Conservation (phyloP, 2,329 filamentous ascomycete species). For the Aspergillus sclerotialis region DNA sequence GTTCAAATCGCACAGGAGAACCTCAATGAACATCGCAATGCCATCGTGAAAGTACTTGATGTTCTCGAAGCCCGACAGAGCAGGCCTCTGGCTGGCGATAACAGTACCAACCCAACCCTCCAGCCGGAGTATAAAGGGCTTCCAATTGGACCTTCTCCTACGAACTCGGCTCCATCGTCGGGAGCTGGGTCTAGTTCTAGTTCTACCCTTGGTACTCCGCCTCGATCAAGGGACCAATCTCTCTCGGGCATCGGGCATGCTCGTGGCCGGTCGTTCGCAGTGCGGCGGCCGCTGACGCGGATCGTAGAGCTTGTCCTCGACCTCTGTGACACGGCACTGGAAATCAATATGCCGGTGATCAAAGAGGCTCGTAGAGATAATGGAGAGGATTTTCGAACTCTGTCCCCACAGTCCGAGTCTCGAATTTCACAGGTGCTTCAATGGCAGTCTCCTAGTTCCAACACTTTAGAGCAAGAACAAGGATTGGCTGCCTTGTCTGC, state of each 20-base stretch:
- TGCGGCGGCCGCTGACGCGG: slow-evolving; percentile 79
- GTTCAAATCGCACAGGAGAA: slow-evolving; percentile 93
- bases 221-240: slow-evolving; percentile 63
- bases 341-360: slow-evolving; percentile 89
- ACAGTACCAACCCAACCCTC: slow-evolving; percentile 44
- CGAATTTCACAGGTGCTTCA: slow-evolving; percentile 89
- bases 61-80: slow-evolving; percentile 64
- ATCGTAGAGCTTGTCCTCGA: slow-evolving; percentile 94
- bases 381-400: slow-evolving; percentile 73
- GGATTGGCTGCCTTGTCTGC: slow-evolving; percentile 80
- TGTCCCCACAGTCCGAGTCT: slow-evolving; percentile 93
- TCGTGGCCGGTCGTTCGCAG: slow-evolving; percentile 80
- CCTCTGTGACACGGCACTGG: slow-evolving; percentile 88
- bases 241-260: slow-evolving; percentile 65
- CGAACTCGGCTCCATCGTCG: slow-evolving; percentile 62
- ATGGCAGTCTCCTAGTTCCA: slow-evolving; percentile 91
- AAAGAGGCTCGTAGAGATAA: slow-evolving; percentile 67
- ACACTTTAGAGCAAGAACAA: slow-evolving; percentile 87
- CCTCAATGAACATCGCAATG: slow-evolving; percentile 83
- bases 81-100: slow-evolving; percentile 28
- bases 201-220: slow-evolving; percentile 58
- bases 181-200: slow-evolving; percentile 64
- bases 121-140: slow-evolving; percentile 81
- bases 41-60: slow-evolving; percentile 92
- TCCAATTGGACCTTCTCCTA: slow-evolving; percentile 67